A percentile compares a stretch with the other conserved stretches of the same genome.
Conservation (phyloP, 179 eudicot species). For the Corrigiola litoralis region DNA sequence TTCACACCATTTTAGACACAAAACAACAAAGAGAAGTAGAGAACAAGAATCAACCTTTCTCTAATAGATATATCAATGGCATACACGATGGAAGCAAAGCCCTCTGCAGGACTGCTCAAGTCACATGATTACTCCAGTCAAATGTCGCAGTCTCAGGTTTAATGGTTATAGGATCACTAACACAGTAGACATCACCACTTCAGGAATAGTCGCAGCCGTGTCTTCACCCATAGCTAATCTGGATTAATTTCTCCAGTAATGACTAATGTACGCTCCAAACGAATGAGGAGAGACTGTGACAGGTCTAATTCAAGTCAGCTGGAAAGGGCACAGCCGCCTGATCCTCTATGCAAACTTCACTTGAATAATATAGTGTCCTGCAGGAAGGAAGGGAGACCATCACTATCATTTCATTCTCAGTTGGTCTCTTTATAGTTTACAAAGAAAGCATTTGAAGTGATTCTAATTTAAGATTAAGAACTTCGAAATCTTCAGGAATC, state of each 20-base stretch:
- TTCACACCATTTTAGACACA: too few species aligned
- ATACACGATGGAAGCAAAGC: neutral
- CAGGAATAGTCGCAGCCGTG: neutral
- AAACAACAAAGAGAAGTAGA: neutral
- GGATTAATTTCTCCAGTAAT: neutral
- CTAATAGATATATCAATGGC: neutral
- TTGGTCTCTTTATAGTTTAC: too few species aligned
- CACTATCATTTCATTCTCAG: too few species aligned
- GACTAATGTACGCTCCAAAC: neutral
- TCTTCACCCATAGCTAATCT: neutral
- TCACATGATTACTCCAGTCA: neutral
- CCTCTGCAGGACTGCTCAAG: neutral
- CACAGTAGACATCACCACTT: neutral
- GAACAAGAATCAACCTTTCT: too few species aligned
- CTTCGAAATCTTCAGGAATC: too few species aligned
- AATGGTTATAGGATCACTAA: neutral
- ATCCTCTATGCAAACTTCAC: neutral
- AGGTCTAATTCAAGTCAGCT: neutral
- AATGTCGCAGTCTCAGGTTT: neutral
- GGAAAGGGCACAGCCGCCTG: too few species aligned
- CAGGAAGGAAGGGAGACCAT: too few species aligned
- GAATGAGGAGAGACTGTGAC: neutral
- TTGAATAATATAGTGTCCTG: neutral
- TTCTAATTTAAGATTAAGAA: too few species aligned
- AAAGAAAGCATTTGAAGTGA: too few species aligned